phyloP scores from a whole-genome alignment of 306 rosid genomes.

The Purshia tridentata region DNA sequence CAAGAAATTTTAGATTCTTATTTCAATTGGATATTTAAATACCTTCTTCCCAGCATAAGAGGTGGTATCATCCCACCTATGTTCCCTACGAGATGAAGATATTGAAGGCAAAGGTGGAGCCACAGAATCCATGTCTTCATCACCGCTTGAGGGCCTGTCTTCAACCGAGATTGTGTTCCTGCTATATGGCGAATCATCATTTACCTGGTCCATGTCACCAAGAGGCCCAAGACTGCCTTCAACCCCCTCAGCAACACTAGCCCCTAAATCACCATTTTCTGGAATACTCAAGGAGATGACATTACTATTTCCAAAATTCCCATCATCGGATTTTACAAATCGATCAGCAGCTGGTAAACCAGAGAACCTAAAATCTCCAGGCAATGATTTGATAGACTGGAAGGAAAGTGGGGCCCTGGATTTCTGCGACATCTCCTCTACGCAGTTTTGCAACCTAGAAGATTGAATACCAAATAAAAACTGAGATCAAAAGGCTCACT shows the following conservation, averaged over 20 bases:
- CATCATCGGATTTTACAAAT: conserved; percentile 37
- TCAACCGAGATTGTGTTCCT: conserved; percentile 40
- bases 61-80: conserved; percentile 81
- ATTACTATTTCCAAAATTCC: conserved; percentile 37
- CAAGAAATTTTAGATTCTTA: neutral
- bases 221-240: conserved; percentile 12
- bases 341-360: conserved; percentile 36
- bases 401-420: conserved; percentile 46
- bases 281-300: conserved; percentile 37
- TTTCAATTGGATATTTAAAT: conserved; percentile 12
- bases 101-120: conserved; percentile 51
- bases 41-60: conserved; percentile 86
- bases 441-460: conserved; percentile 43
- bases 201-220: conserved; percentile 49
- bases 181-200: conserved; percentile 81
- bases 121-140: conserved; percentile 59
- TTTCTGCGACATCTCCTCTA: conserved; percentile 60
- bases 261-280: conserved; percentile 53
- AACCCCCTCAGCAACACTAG: conserved; percentile 41
- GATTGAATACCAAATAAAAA: conserved; percentile 33
- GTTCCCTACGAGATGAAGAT: conserved; percentile 57
- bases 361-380: conserved; percentile 54
- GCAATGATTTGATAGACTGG: conserved; percentile 67
- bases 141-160: conserved; percentile 45
- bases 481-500: conserved; percentile 33